phyloP scores from a whole-genome alignment of 2,329 filamentous ascomycete genomes.

The Trichoderma aggressivum region DNA sequence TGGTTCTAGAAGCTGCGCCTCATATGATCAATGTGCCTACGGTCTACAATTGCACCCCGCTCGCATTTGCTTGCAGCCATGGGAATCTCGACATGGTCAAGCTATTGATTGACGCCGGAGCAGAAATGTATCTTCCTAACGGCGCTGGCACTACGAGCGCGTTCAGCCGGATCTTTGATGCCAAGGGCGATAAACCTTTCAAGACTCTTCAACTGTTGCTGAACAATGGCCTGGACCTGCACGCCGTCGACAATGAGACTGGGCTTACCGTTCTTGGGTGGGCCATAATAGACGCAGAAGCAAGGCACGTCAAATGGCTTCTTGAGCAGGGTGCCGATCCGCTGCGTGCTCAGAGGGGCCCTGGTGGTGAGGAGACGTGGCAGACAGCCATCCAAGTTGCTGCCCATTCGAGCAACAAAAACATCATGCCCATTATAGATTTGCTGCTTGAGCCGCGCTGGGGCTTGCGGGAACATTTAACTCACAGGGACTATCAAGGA shows the following conservation, averaged over 20 bases:
- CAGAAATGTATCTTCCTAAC: conserved; percentile 17
- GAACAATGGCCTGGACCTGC: conserved; percentile 22
- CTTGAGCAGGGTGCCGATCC: conserved; percentile 25
- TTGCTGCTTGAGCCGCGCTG: conserved; percentile 22
- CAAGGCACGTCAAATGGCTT: conserved; percentile 22
- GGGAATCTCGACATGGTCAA: conserved; percentile 18
- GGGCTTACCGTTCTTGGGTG: conserved; percentile 23
- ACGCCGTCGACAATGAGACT: conserved; percentile 15
- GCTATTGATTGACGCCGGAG: conserved; percentile 24
- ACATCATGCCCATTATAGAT: conserved; percentile 15
- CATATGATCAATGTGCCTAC: conserved; percentile 21
- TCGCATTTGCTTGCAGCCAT: conserved; percentile 20
- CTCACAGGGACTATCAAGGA: conserved; percentile 20
- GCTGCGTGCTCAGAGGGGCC: conserved; percentile 17
- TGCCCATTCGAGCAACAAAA: background rate
- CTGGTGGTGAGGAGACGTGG: conserved; percentile 18
- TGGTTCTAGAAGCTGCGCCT: conserved; percentile 22
- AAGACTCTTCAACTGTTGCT: conserved; percentile 22
- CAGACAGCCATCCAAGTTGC: conserved; percentile 21
- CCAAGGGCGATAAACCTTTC: background rate
- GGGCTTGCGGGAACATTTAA: conserved; percentile 21
- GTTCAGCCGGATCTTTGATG: conserved; percentile 13
- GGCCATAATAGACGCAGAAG: conserved; percentile 20
- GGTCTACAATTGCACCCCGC: conserved; percentile 20
- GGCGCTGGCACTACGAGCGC: conserved; percentile 18